Conservation (phyloP, 2,329 filamentous ascomycete species). For the Epichloe festucae region DNA sequence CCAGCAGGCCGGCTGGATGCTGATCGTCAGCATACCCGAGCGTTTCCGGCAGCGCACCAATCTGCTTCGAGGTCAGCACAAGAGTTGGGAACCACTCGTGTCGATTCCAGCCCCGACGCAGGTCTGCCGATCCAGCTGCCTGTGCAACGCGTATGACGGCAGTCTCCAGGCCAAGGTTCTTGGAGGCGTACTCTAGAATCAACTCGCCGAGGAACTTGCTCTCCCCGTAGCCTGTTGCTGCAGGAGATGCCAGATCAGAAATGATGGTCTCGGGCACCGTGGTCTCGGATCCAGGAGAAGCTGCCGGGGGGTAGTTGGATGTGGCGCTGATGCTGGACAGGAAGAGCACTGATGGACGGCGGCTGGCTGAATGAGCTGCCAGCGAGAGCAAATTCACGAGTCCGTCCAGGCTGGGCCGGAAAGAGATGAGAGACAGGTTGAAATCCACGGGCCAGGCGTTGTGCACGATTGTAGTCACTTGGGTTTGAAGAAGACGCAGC, state of each 20-base stretch:
- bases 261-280: conserved; percentile 2
- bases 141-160: conserved; percentile 5
- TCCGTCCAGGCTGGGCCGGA: conserved; percentile 2
- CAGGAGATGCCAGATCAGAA: neutral
- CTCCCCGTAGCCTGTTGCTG: conserved; percentile 2
- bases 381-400: conserved; percentile 4
- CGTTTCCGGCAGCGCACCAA: conserved; percentile 3
- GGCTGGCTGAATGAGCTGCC: neutral
- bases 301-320: neutral
- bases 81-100: conserved; percentile 7
- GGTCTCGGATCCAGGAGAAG: too few relatives aligned
- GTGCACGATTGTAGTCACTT: conserved; percentile 4
- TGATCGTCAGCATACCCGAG: neutral
- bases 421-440: conserved; percentile 1
- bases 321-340: conserved; percentile 5
- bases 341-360: conserved; percentile 1
- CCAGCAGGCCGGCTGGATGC: neutral
- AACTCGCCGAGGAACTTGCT: conserved; percentile 6
- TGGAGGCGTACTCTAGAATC: neutral
- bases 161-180: neutral
- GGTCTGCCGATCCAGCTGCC: conserved; percentile 1
- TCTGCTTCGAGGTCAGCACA: conserved; percentile 3
- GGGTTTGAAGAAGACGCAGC: neutral
- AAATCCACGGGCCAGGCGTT: conserved; percentile 8
- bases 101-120: conserved; percentile 3